Evolutionary conservation across 495 filamentous ascomycete genomes (phyloP), one percentile per base, ranked within the genome.

Genomic region (Cenococcum geophilum): DNA sequence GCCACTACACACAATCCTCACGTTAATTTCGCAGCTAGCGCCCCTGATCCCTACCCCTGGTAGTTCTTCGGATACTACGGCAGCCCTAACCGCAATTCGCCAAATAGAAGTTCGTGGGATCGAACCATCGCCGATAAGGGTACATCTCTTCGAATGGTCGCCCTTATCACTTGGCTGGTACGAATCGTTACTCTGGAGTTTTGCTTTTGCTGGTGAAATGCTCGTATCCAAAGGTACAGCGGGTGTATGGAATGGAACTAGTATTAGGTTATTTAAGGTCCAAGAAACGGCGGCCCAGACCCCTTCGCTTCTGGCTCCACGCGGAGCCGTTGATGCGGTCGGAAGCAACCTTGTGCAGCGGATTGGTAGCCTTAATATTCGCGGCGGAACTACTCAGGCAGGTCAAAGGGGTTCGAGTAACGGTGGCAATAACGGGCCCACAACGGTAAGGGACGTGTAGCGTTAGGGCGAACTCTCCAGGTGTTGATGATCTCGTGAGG

Each of bases 61-160:
- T 42, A 72, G 76, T 27, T 57, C 80, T 55, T 70, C 78, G 42
- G 59, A 73, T 62, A 55, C 60, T 62, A 66, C 68, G 27, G 55
- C 68, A 4, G 61, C 58, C 40, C 66, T 72, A 34, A 55, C 65
- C 49, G 58, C 65, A 18, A 73, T 74, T 37, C 53, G 64, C 37
- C 47, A 57, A 14, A 63, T 60, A 0, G 68, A 74, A 58, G 73
- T 86, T 54, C 78, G 75, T 40, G 83, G 79, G 35, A 84, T 96
- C 58, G 92, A 96, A 23, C 84, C 89, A 10, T 84, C 86, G 1
- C 80, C 89, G 0, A 77, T 87, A 50, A 83, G 88, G 36, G 85
- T 91, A 0, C 93, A 97, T 68, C 86, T 89, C 55, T 98, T 98
- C 72, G 89, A 95, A 75, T 98, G 93, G 93, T 92, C 92, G 1